Percentiles rank a stretch among this genome's conserved stretches.
Evolutionary conservation across 768 basidiomycete species (phyloP).

Genomic region (Gelatoporia subvermispora): DNA sequence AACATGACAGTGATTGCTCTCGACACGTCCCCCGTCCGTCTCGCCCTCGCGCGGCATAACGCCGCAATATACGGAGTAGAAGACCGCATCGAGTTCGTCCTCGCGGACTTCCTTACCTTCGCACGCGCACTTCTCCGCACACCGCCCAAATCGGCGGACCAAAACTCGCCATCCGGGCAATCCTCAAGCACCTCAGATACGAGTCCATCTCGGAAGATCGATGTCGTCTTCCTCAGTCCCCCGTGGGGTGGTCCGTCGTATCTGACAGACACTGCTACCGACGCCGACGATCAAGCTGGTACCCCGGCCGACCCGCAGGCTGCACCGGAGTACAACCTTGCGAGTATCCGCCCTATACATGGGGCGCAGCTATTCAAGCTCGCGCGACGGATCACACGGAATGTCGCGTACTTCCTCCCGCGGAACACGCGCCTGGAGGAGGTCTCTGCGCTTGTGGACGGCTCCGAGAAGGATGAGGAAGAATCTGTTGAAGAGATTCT

Average conservation of each 20-base stretch:
- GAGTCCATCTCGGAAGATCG: constrained; percentile 51
- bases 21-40: constrained; percentile 78
- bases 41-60: constrained; percentile 90
- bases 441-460: constrained; percentile 48
- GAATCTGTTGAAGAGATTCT: not conserved
- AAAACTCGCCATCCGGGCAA: not conserved
- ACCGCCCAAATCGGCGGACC: constrained; percentile 1
- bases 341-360: constrained; percentile 71
- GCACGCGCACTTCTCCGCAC: constrained; percentile 43
- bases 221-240: constrained; percentile 89
- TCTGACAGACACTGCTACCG: constrained; percentile 29
- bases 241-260: constrained; percentile 93
- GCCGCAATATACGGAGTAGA: constrained; percentile 92
- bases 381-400: constrained; percentile 63
- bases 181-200: too few relatives aligned
- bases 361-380: constrained; percentile 80
- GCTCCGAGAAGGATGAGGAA: not conserved
- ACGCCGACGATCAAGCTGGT: constrained; percentile 2
- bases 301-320: constrained; percentile 14
- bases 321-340: constrained; percentile 62
- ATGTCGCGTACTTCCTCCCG: constrained; percentile 89
- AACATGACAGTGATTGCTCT: constrained; percentile 77
- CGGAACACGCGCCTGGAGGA: constrained; percentile 75
- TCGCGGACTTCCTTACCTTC: constrained; percentile 81
- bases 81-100: constrained; percentile 91